Base-by-base conservation (phyloP, 768 basidiomycete species). In the Psilocybe cyanescens region DNA sequence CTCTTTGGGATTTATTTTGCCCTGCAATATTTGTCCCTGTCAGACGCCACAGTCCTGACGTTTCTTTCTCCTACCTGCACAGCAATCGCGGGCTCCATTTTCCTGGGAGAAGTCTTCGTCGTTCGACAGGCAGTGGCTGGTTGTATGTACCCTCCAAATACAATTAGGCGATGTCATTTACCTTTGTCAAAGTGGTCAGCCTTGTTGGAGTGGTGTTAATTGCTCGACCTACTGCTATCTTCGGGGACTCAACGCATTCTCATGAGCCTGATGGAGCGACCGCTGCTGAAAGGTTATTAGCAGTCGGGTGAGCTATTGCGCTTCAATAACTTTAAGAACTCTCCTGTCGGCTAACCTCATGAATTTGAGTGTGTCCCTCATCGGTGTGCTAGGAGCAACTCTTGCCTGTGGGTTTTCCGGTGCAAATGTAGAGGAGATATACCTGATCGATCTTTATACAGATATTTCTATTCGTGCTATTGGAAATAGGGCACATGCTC, bases 181-280 rank as follows among this genome's bases (percentile, higher is more conserved):
- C 51, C n/a, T 52, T 37, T 39, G 45, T 29, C 19, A 4, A 66
- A 83, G 84, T 88, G 8, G 79, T 82, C 53, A 89, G 91, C 70
- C 79, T 96, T 31, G 46, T 83, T 11, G 94, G 94, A 0, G 92
- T 94, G 7, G 71, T 95, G 17, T 77, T 95, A 8, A 92, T 97
- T 55, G 91, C 94, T 8, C 81, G 92, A 37, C 95, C 94, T 0
- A 76, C 81, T 0, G 85, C 86, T 58, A 65, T 97, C 11, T 95
- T 97, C 65, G 89, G 88, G 6, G 55, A 61, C 46, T n/a, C 51
- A 9, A 51, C 57, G 19, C 41, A 49, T 41, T 24, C 52, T 44
- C 48, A 63, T 57, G 19, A 12, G 24, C 12, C 41, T 8, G 37
- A 48, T 52, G 37, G 11, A 41, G 28, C 30, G 55, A 55, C 24